phyloP scores from a whole-genome alignment of 768 basidiomycete genomes.

The Hypholoma sublateritium region DNA sequence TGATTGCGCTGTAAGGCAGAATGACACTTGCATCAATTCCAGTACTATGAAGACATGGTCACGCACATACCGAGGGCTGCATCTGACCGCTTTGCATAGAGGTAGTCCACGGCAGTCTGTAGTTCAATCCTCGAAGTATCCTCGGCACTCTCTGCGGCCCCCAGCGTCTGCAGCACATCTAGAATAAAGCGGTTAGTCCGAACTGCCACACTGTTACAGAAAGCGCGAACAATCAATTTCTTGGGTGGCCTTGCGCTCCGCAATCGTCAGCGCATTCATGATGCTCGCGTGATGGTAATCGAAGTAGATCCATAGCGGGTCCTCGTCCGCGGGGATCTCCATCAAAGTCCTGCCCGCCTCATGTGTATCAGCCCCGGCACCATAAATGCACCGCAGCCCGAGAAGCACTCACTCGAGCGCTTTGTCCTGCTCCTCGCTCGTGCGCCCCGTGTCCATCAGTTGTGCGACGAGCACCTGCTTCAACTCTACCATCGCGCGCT shows the following conservation, averaged over 20 bases:
- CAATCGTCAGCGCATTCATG: conserved; percentile 66
- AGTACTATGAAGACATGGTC: neutral
- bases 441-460: conserved; percentile 71
- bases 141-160: conserved; percentile 17
- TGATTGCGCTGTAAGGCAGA: conserved; percentile 50
- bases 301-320: conserved; percentile 93
- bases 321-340: conserved; percentile 80
- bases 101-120: conserved; percentile 50
- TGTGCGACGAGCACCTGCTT: conserved; percentile 67
- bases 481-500: conserved; percentile 94
- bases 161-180: conserved; percentile 31
- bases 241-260: conserved; percentile 50
- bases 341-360: conserved; percentile 65
- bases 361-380: neutral
- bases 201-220: neutral
- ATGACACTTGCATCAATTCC: neutral
- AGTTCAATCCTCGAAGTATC: conserved; percentile 26
- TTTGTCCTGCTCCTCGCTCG: conserved; percentile 85
- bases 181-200: neutral
- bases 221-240: conserved; percentile 48
- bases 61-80: conserved; percentile 46
- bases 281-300: conserved; percentile 89
- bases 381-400: neutral
- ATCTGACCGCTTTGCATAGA: conserved; percentile 68
- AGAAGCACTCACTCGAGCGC: conserved; percentile 75